phyloP scores from a whole-genome alignment of 2,329 filamentous ascomycete species.

The Bipolaris zeicola region DNA sequence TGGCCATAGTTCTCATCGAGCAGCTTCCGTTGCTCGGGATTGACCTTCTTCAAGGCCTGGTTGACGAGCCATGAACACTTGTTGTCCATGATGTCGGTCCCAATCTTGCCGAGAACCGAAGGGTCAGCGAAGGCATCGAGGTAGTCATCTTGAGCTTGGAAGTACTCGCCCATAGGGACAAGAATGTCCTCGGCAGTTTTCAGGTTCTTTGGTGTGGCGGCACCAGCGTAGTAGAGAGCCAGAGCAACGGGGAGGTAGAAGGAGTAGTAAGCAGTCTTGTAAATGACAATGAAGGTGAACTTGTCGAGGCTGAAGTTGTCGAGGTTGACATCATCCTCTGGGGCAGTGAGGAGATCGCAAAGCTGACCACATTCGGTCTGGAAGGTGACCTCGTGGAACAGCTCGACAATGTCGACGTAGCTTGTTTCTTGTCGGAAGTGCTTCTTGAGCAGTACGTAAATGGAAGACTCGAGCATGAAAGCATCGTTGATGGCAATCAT shows the following conservation, averaged over 20 bases:
- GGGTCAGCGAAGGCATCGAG: conserved; percentile 97
- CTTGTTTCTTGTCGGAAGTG: conserved; percentile 85
- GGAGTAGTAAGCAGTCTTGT: conserved; percentile 99
- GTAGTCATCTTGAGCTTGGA: conserved; percentile 98
- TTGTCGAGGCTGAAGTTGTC: conserved; percentile 95
- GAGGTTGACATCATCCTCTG: conserved; percentile 90
- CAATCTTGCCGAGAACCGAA: conserved; percentile 94
- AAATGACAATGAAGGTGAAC: conserved; percentile 98
- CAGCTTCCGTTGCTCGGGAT: conserved; percentile 81
- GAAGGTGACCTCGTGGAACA: conserved; percentile 93
- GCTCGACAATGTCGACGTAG: conserved; percentile 90
- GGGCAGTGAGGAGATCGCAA: conserved; percentile 92
- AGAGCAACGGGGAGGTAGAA: conserved; percentile 98
- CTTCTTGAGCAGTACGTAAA: conserved; percentile 92
- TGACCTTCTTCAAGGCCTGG: conserved; percentile 81
- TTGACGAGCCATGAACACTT: conserved; percentile 99
- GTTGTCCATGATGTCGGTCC: conserved; percentile 98
- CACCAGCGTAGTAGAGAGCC: conserved; percentile 81
- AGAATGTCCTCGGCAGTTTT: conserved; percentile 89
- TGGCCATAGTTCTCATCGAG: conserved; percentile 93
- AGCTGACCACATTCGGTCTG: conserved; percentile 96
- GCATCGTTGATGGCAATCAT: conserved; percentile 98
- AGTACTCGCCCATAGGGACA: conserved; percentile 97
- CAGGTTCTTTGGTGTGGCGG: conserved; percentile 86
- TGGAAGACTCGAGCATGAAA: conserved; percentile 89